Evolutionary conservation across 2,329 filamentous ascomycete genomes (phyloP), one percentile per base, ranked within the genome.

Genomic region (Pseudogymnoascus sp.): DNA sequence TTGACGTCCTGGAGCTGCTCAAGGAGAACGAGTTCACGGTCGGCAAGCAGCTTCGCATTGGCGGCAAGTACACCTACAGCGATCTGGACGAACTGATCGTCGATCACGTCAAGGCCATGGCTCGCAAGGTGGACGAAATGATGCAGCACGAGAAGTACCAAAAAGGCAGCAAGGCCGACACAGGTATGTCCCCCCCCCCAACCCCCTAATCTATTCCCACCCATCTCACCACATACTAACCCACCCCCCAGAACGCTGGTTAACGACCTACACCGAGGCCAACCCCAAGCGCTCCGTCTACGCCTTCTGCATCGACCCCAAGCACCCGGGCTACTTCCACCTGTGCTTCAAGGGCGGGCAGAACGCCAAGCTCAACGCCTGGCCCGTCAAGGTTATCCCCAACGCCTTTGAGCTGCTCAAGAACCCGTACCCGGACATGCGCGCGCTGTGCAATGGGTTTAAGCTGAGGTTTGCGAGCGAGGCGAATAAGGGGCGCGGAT

Each of bases 51-150:
- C 82, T 99, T 62, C 90, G 90, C 67, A 90, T 99, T 62, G 89
- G 87, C 35, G 90, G 90, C 69, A 93, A 93, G 75, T 93, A 92
- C 77, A 93, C 86, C 6, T 99, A 99, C 79, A 91, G 87, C 65
- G 95, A 99, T 87, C 81, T 99, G 65, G 95, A 99, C 77, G 95
- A 99, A 75, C 77, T 99, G 78, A 98, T 99, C 69, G 93, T 96
- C 73, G 90, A 95, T 72, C 95, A 99, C 74, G 91, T 99, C 73
- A 95, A 96, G 79, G 91, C 93, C 61, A 99, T 98, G 95, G 90
- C 92, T 16, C 90, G 89, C 77, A 99, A 99, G 82, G 93, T 98
- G 61, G 91, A 96, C 68, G 93, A 99, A 80, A 88, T 99, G 81
- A 95, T 91, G 82, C 85, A 89, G 68, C 89, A 97, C 75, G 93